A percentile compares a stretch with the other conserved stretches of the same genome.
Evolutionary conservation across 495 filamentous ascomycete genomes (phyloP).

Genomic region (Penicillium silybi): DNA sequence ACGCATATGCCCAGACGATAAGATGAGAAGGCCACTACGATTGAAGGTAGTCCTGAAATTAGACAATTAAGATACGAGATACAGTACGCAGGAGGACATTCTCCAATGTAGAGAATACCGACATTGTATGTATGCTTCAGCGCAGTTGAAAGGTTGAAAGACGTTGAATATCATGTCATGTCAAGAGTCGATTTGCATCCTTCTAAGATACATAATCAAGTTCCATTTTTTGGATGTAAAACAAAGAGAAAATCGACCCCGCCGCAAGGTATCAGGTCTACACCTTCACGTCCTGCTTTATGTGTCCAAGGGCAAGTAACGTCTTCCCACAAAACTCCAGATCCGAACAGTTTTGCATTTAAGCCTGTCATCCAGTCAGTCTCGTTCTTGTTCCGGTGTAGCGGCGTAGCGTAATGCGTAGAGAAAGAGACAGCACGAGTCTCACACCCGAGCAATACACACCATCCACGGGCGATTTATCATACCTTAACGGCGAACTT

Average conservation of each 20-base stretch:
- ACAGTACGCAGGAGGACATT: not conserved
- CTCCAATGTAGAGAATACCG: not conserved
- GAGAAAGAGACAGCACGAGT: not conserved
- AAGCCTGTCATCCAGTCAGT: conserved; percentile 28
- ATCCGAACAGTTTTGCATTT: conserved; percentile 39
- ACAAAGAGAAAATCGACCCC: conserved; percentile 40
- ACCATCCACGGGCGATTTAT: conserved; percentile 1
- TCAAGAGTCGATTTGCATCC: conserved; percentile 46
- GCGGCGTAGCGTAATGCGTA: not conserved
- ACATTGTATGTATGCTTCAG: not conserved
- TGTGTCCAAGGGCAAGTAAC: conserved; percentile 30
- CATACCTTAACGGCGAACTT: conserved; percentile 98
- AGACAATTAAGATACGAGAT: not conserved
- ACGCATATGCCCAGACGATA: not conserved
- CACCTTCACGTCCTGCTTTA: conserved; percentile 30
- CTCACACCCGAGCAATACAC: not conserved
- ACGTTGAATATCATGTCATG: conserved; percentile 34
- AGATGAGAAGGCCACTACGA: not conserved
- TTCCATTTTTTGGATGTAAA: conserved; percentile 36
- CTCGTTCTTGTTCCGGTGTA: not conserved
- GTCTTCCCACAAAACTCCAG: conserved; percentile 40
- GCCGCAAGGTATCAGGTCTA: conserved; percentile 35
- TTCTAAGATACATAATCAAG: conserved; percentile 44
- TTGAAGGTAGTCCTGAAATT: not conserved
- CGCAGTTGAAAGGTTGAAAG: not conserved